A percentile compares a stretch with the other conserved stretches of the same genome.
These are phyloP conservation scores for Fusarium sulawesiense DNA, from an alignment of 2,329 filamentous ascomycete species.

Conservation along the genomic window DNA sequence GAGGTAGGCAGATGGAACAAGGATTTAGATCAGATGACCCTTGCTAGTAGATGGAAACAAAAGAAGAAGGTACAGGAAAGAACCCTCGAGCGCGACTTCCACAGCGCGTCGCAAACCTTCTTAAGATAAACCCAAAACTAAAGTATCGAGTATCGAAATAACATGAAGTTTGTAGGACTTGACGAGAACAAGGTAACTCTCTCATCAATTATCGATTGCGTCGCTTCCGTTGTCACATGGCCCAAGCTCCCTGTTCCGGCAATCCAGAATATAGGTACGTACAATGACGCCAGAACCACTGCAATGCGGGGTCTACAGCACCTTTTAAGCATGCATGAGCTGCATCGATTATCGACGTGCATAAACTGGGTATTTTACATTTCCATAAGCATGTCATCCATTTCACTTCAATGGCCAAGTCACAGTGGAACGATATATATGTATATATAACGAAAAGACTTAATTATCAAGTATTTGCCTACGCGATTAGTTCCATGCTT, in stretches of 20 bases:
- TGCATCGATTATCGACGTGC: conserved; percentile 31
- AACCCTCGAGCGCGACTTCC: conserved; percentile 21
- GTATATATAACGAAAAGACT: conserved; percentile 22
- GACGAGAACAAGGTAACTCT: conserved; percentile 22
- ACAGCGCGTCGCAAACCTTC: conserved; percentile 9
- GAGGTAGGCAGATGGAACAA: conserved; percentile 18
- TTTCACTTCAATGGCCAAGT: not conserved
- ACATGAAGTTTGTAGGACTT: conserved; percentile 31
- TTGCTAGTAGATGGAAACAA: conserved; percentile 16
- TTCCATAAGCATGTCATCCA: not conserved
- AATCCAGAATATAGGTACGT: conserved; percentile 15
- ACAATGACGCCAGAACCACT: conserved; percentile 36
- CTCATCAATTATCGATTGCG: conserved; percentile 17
- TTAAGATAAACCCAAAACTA: not conserved
- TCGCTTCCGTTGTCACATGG: conserved; percentile 41
- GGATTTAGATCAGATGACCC: conserved; percentile 26
- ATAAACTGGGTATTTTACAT: conserved; percentile 29
- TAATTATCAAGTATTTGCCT: conserved; percentile 41
- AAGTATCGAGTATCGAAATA: conserved; percentile 7
- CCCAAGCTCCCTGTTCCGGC: conserved; percentile 39
- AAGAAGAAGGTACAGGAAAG: conserved; percentile 20
- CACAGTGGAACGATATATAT: not conserved
- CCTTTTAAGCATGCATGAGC: conserved; percentile 32
- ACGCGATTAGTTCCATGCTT: conserved; percentile 44
- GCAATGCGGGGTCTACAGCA: conserved; percentile 30